phyloP scores from a whole-genome alignment of 129 eudicot species.

The Dittrichia graveolens region DNA sequence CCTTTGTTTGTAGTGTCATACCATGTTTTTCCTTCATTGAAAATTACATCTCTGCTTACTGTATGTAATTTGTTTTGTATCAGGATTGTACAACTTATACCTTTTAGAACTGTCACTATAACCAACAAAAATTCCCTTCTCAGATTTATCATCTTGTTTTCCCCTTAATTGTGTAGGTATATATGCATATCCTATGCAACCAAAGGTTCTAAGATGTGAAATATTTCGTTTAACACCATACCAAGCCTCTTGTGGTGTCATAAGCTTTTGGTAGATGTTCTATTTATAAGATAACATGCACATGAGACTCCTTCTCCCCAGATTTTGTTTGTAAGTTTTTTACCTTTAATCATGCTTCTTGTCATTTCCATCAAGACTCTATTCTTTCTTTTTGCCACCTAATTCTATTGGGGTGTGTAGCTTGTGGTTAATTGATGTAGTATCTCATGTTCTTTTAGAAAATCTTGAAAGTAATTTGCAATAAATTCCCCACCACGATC shows the following conservation, averaged over 20 bases:
- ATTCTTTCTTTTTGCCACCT: not conserved
- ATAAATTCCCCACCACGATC: not conserved
- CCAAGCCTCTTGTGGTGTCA: slow-evolving; percentile 29
- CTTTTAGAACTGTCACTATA: not conserved
- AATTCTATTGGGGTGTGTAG: not conserved
- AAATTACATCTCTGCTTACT: not conserved
- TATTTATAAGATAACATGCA: not conserved
- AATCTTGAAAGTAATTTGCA: not conserved
- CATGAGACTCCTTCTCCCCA: not conserved
- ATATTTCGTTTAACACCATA: not conserved
- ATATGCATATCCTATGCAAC: slow-evolving; percentile 11
- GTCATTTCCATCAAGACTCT: not conserved
- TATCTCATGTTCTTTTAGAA: not conserved
- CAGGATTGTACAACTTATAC: not conserved
- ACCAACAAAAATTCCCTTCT: not conserved
- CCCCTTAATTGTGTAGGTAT: not conserved
- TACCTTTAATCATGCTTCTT: not conserved
- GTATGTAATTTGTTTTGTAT: too few relatives aligned
- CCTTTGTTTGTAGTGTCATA: not conserved
- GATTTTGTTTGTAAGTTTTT: not conserved
- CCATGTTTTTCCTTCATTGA: not conserved
- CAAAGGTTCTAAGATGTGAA: not conserved
- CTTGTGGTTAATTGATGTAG: not conserved
- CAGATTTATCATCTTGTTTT: not conserved
- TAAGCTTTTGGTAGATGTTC: not conserved